phyloP scores from a whole-genome alignment of 164 flowering plant species.

The Kalanchoe fedtschenkoi region DNA sequence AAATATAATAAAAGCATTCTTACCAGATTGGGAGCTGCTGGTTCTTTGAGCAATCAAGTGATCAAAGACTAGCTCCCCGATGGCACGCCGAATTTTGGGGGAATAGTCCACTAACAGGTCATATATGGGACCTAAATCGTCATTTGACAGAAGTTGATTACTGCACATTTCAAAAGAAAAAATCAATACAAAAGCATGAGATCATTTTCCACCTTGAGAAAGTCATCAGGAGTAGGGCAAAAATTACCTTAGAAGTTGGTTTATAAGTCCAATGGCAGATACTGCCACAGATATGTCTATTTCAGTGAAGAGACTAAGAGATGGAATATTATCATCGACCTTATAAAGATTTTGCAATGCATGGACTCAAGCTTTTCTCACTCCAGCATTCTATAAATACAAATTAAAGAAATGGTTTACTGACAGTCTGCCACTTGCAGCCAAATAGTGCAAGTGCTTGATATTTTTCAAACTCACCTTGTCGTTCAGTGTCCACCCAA shows the following conservation, averaged over 20 bases:
- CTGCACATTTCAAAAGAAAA: conserved; percentile 29
- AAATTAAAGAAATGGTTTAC: conserved; percentile 10
- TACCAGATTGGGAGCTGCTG: conserved; percentile 51
- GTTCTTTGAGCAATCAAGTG: conserved; percentile 93
- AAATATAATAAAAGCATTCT: conserved; percentile 30
- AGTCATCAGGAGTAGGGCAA: neutral
- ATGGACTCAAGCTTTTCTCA: conserved; percentile 76
- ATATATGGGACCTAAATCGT: conserved; percentile 86
- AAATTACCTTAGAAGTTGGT: conserved; percentile 71
- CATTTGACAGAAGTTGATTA: conserved; percentile 83
- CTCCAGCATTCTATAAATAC: conserved; percentile 70
- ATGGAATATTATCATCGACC: conserved; percentile 86
- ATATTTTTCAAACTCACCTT: conserved; percentile 37
- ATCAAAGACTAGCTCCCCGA: conserved; percentile 91
- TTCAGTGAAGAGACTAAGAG: conserved; percentile 87
- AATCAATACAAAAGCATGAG: neutral
- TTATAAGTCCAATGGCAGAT: conserved; percentile 90
- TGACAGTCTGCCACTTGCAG: neutral
- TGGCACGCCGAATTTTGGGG: conserved; percentile 83
- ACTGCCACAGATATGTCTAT: conserved; percentile 94
- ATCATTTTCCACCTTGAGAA: neutral
- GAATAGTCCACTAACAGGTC: conserved; percentile 92
- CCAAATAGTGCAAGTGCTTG: neutral
- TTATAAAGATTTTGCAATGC: conserved; percentile 93
- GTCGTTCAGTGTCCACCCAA: conserved; percentile 98